Base-by-base conservation (phyloP, 2,329 filamentous ascomycete species). In the Fusarium coffeatum region DNA sequence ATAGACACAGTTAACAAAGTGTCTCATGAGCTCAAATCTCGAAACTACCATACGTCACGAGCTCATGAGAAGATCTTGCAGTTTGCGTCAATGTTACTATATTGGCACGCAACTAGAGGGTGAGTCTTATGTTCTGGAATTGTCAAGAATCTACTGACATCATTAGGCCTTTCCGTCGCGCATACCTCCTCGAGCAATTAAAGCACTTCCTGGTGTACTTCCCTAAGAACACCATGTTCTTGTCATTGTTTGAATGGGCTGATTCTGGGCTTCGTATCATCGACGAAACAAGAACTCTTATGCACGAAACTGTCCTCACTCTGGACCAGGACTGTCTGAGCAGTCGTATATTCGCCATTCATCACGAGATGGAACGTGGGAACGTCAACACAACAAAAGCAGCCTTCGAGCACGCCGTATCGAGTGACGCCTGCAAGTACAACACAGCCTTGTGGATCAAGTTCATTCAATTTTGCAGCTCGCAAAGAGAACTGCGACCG, bases 221-320 rank as follows among this genome's bases (percentile, higher is more conserved):
- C 76, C 93, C 94, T 0, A 83, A 84, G 50, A 98, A 97, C 80
- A 92, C 89, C 3, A 84, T 93, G 8, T 90, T 98, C 66, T 84
- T 97, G 2, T 83, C 87, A 2, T 81, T 96, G 1, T 91, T 91
- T 68, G 86, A 89, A n/a, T 92, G 90, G 83, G 90, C 92, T 66
- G 90, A 95, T 76, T 84, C 88, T 3, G 88, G 90, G 10, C 88
- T 93, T 45, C 87, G 90, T 25, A 86, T 96, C 56, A 88, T 93
- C 66, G 92, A 97, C 72, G 91, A 93, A 20, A 88, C 97, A 22
- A 89, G 92, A n/a, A 83, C 86, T 8, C 80, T 92, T 11, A 81
- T 94, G 13, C 80, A 85, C 22, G 83, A 85, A 76, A 85, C 85
- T 74, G 78, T 88, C 0, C 78, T 86, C 4, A 68, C 76, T 8